phyloP scores from a whole-genome alignment of 352 stramenopile genomes.

The Globisporangium nunn region DNA sequence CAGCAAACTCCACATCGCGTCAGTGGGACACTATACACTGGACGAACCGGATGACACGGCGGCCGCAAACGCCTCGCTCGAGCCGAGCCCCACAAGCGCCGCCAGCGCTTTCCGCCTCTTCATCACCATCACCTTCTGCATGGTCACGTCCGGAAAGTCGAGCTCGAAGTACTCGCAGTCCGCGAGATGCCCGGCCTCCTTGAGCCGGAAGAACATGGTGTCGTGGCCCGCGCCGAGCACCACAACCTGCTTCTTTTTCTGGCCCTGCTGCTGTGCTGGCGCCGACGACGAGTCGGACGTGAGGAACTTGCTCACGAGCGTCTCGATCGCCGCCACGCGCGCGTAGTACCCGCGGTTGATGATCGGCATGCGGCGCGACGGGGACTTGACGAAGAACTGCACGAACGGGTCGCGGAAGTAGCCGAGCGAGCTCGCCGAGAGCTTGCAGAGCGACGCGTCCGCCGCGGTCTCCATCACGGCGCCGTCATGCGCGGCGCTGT shows the following conservation, averaged over 20 bases:
- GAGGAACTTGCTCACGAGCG: constrained; percentile 65
- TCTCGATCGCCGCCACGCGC: constrained; percentile 64
- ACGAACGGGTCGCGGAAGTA: constrained; percentile 80
- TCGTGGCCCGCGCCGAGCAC: constrained; percentile 76
- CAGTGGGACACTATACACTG: too few species aligned
- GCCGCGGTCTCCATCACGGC: constrained; percentile 77
- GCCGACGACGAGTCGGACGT: constrained; percentile 1
- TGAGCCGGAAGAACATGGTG: constrained; percentile 81
- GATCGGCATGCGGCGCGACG: constrained; percentile 81
- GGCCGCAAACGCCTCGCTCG: constrained; percentile 35
- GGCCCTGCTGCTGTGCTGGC: neutral
- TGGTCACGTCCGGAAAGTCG: constrained; percentile 74
- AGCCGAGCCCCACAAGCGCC: constrained; percentile 30
- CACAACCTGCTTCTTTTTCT: constrained; percentile 61
- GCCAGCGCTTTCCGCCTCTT: constrained; percentile 56
- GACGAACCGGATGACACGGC: constrained; percentile 38
- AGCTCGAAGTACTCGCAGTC: constrained; percentile 80
- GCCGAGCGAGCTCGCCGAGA: constrained; percentile 64
- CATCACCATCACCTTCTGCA: constrained; percentile 77
- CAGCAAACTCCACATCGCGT: neutral
- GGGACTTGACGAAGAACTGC: constrained; percentile 74
- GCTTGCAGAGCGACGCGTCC: constrained; percentile 82
- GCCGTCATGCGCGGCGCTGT: constrained; percentile 53
- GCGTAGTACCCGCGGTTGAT: constrained; percentile 89
- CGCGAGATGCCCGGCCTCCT: constrained; percentile 22